A percentile compares a stretch with the other conserved stretches of the same genome.
These are phyloP conservation scores for Lactarius deliciosus DNA, from an alignment of 768 basidiomycete genomes.

Conservation along the genomic window DNA sequence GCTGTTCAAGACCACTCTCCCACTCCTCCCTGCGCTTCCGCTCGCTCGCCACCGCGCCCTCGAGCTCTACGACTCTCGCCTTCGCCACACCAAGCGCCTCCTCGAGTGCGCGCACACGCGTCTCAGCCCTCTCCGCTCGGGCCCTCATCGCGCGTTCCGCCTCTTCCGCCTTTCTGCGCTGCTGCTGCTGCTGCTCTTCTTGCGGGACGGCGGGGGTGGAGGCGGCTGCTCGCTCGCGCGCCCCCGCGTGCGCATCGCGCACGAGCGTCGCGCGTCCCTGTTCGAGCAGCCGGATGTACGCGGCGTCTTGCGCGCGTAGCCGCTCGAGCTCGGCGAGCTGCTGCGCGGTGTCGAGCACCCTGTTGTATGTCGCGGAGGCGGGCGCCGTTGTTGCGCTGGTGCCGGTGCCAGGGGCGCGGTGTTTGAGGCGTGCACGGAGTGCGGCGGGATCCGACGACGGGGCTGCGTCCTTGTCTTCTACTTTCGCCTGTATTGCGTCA, in stretches of 20 bases:
- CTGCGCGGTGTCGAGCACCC: slow-evolving; percentile 16
- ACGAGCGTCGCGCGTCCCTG: slow-evolving; percentile 6
- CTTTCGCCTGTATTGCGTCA: neutral
- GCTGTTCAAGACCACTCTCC: slow-evolving; percentile 18
- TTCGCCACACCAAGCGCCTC: neutral
- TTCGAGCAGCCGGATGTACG: slow-evolving; percentile 21
- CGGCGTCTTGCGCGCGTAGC: slow-evolving; percentile 8
- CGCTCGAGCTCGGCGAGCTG: slow-evolving; percentile 16
- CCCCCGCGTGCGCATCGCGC: slow-evolving; percentile 8
- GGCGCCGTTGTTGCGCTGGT: neutral
- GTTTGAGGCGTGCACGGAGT: slow-evolving; percentile 20
- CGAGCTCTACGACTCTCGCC: slow-evolving; percentile 6
- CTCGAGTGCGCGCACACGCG: neutral
- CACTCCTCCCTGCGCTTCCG: slow-evolving; percentile 10
- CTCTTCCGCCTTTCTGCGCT: neutral
- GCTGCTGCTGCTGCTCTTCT: neutral
- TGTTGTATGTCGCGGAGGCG: slow-evolving; percentile 4
- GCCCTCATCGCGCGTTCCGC: neutral
- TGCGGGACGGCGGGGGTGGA: neutral
- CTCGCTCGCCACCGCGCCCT: slow-evolving; percentile 5
- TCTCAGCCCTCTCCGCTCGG: slow-evolving; percentile 15
- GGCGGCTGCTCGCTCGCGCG: neutral
- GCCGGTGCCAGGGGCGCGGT: neutral
- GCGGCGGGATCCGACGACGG: slow-evolving; percentile 7
- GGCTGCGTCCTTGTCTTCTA: neutral